A percentile compares a stretch with the other conserved stretches of the same genome.
Conservation (phyloP, 805 yeast genomes). For the Lipomyces chichibuensis region DNA sequence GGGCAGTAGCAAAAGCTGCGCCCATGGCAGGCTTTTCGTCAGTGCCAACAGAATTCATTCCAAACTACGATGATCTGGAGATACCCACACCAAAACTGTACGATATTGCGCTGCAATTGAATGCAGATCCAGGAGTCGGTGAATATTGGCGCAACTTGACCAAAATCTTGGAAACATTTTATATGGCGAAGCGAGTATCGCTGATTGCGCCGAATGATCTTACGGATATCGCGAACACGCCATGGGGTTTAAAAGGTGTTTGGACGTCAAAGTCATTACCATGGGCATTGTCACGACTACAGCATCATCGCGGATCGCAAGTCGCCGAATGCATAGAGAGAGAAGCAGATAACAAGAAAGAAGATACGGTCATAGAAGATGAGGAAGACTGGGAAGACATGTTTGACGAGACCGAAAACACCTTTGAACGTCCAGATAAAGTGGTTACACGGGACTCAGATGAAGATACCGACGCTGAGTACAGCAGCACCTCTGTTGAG, state of each 20-base stretch:
- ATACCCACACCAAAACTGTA: conserved; percentile 33
- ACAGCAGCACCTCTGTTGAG: background rate
- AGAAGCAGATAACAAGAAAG: conserved; percentile 13
- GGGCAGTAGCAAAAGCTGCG: background rate
- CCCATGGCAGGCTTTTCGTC: conserved; percentile 6
- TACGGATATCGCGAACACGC: conserved; percentile 42
- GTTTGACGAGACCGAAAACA: conserved; percentile 25
- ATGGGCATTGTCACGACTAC: conserved; percentile 30
- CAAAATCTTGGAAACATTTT: conserved; percentile 37
- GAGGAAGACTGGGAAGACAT: conserved; percentile 34
- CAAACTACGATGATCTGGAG: conserved; percentile 20
- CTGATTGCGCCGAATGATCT: conserved; percentile 42
- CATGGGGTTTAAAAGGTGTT: conserved; percentile 44
- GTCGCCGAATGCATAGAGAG: conserved; percentile 26
- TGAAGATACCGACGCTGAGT: background rate
- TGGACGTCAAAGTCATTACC: conserved; percentile 38
- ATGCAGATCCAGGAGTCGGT: conserved; percentile 37
- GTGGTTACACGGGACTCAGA: background rate
- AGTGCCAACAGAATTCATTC: conserved; percentile 11
- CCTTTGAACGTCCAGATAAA: background rate
- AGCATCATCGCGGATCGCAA: conserved; percentile 29
- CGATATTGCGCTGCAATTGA: conserved; percentile 29
- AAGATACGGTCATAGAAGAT: background rate
- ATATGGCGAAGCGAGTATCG: conserved; percentile 41
- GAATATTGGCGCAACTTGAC: conserved; percentile 40